Evolutionary conservation across 1,284 basidiomycete species (phyloP), one percentile per base, ranked within the genome.

Genomic region (Cutaneotrichosporon sp.): DNA sequence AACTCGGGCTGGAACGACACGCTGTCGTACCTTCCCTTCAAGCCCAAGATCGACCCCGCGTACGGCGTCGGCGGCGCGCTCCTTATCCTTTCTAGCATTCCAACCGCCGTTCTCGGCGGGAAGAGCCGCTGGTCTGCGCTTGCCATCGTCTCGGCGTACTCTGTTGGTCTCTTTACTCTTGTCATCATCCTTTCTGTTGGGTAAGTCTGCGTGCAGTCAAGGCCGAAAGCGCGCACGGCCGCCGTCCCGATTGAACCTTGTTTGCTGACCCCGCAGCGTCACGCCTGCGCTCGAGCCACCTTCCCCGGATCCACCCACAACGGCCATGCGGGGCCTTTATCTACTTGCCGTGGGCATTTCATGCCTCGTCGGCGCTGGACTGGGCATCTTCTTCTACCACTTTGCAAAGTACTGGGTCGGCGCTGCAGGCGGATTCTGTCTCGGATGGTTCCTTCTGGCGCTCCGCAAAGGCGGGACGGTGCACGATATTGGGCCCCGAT

Each of bases 51-150:
- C 46, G 89, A 93, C 66, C 87, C 88, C 14, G 90, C 85, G 14
- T 97, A 92, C 73, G 91, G 86, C 34, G 85, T 93, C 13, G 81
- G 93, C 8, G 93, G 93, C 46, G 88, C 82, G 8, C 74, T 96
- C 60, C 83, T 97, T 67, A 91, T 97, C 63, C 65, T 94, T 46
- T 89, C 88, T 8, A 93, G 93, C 52, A 78, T 93, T 14, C 89
- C 90, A 4, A 88, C 89, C 58, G 86, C 88, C 1, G 90, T 90
- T 63, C 84, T 88, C 74, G 93, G 93, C 18, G 88, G 91, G 75
- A 92, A 91, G 79, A 92, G 92, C 70, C 79, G 90, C 80, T 91
- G 90, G 90, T 87, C 89, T n/a, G 90, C 90, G 8, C 86, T 92
- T 77, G 93, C 93, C 70, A 80, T 94, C 65, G 85, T 88, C 60